A percentile compares a stretch with the other conserved stretches of the same genome.
These are phyloP conservation scores for Cryptosporidium ryanae DNA, from an alignment of 169 alveolate species.

Conservation along the genomic window DNA sequence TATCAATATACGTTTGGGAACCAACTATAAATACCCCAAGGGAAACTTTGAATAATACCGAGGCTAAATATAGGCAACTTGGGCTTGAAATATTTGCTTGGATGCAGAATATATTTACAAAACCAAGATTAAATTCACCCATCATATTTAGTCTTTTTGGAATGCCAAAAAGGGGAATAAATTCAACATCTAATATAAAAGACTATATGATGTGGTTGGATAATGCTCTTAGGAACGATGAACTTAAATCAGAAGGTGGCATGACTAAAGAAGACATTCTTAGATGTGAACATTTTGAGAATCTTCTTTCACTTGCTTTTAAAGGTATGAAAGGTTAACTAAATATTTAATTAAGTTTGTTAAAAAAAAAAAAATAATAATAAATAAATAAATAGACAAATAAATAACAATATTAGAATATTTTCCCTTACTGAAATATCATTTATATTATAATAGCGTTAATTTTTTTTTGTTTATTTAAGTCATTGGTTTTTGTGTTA, in stretches of 20 bases:
- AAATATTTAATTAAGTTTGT: no score
- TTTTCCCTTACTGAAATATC: not conserved
- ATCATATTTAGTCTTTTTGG: conserved; percentile 30
- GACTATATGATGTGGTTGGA: conserved; percentile 68
- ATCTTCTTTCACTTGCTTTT: conserved; percentile 37
- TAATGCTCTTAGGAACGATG: conserved; percentile 50
- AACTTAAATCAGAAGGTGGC: conserved; percentile 48
- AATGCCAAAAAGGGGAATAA: conserved; percentile 63
- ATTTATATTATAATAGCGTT: conserved; percentile 20
- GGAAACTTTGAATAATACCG: conserved; percentile 3
- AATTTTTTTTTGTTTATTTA: not conserved
- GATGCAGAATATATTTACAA: conserved; percentile 37
- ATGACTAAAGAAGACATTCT: conserved; percentile 51
- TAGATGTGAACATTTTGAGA: conserved; percentile 44
- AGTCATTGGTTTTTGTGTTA: not conserved
- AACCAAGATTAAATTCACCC: conserved; percentile 66
- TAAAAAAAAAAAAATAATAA: not conserved
- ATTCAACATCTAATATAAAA: conserved; percentile 11
- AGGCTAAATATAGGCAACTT: conserved; percentile 23
- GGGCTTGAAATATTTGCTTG: conserved; percentile 47
- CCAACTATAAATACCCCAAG: conserved; percentile 25
- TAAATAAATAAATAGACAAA: no score
- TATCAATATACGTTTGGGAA: conserved; percentile 65
- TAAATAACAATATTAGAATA: not conserved
- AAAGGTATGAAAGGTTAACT: not conserved